Evolutionary conservation across 306 rosid species (phyloP).

Genomic region (Glycine tomentella): DNA sequence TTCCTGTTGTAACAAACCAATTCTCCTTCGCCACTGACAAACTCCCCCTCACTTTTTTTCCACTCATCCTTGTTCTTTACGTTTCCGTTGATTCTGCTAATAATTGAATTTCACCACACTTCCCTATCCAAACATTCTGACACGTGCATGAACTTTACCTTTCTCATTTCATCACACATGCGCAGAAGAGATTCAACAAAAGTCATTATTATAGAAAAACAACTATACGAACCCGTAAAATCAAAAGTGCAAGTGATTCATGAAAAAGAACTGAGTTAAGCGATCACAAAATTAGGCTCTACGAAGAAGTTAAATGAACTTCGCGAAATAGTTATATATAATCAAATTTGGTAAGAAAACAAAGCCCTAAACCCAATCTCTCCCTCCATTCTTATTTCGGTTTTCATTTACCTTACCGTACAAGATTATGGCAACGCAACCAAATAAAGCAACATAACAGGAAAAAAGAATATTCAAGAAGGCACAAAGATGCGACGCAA

Average conservation of each 20-base stretch:
- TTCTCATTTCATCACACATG: background rate
- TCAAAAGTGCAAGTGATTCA: background rate
- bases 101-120: slow-evolving; percentile 4
- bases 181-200: slow-evolving; percentile 7
- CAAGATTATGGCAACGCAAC: slow-evolving; percentile 5
- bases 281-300: background rate
- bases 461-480: slow-evolving; percentile 37
- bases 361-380: slow-evolving; percentile 27
- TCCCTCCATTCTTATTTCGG: background rate
- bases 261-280: background rate
- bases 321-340: background rate
- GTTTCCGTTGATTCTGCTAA: background rate
- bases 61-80: background rate
- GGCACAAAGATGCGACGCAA: background rate
- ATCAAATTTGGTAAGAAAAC: slow-evolving; percentile 15
- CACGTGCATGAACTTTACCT: background rate
- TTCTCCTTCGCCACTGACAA: slow-evolving; percentile 7
- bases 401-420: background rate
- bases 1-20: slow-evolving; percentile 1
- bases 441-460: slow-evolving; percentile 7
- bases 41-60: background rate
- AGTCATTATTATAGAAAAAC: background rate
- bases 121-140: slow-evolving; percentile 5
- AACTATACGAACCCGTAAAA: background rate
- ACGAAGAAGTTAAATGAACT: slow-evolving; percentile 24